Evolutionary conservation across 169 alveolate genomes (phyloP), one percentile per base, ranked within the genome.

Genomic region (Eimeria maxima): DNA sequence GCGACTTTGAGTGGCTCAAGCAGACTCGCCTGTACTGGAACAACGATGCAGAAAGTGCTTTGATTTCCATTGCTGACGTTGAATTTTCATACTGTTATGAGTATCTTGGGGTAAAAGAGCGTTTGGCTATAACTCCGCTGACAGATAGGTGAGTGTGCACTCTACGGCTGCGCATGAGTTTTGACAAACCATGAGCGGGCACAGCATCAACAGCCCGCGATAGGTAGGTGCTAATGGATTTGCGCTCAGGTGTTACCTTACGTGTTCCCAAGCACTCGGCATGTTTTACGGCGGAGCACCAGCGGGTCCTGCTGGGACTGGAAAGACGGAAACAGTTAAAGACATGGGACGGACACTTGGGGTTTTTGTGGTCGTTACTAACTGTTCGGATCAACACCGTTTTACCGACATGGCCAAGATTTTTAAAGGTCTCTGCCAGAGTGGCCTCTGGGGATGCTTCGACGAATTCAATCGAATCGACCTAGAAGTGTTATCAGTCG

Each of bases 281-380:
- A 98, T 99, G 99, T 98, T 97, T 97, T 98, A 98, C 97, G 99
- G 99, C 44, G 99, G 99, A 65, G 99, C 99, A 42, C 99, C 99
- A 7, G 99, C 99, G 5, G 99, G 99, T 4, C 99, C 99, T 20
- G 99, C 99, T 8, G 99, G 99, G 7, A 99, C 99, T 4, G 99
- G 99, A 27, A 99, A 99, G 97, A 99, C 99, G 67, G 99, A 98
- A 97, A 98, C 99, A 38, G 99, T 98, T 71, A 98, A 98, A 96
- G 99, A 99, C 97, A 97, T 99, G 98, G 99, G 99, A 78, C 97
- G 99, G 90, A 98, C 99, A 6, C 97, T 99, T 95, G 99, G 99
- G 60, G 98, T 98, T n/a, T 98, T 98, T 97, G 99, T 98, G 96
- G 99, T 99, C 55, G 99, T 99, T 76, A 98, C 99, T 47, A 99